Conservation (phyloP, 306 rosid species). For the Oemleria cerasiformis region DNA sequence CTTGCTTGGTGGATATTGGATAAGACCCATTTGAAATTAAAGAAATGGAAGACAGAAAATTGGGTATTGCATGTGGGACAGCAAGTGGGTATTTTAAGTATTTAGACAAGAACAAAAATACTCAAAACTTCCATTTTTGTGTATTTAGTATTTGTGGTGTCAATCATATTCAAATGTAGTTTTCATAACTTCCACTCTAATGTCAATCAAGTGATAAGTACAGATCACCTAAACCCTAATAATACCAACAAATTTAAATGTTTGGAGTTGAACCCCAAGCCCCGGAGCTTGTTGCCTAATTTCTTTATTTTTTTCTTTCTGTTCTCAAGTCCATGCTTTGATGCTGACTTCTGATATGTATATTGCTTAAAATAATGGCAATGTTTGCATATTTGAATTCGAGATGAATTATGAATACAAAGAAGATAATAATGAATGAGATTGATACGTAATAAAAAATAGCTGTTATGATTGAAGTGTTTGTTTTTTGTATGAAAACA, state of each 20-base stretch:
- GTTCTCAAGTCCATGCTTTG: not conserved
- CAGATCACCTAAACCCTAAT: conserved; percentile 9
- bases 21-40: not conserved
- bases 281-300: not conserved
- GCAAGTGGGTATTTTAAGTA: not conserved
- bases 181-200: conserved; percentile 4
- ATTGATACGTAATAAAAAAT: too few relatives aligned
- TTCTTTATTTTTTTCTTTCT: not conserved
- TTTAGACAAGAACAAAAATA: not conserved
- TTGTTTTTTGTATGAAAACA: too few relatives aligned
- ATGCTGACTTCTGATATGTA: not conserved
- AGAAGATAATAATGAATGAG: too few relatives aligned
- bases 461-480: too few relatives aligned
- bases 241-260: conserved; percentile 6
- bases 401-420: too few relatives aligned
- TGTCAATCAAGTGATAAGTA: conserved; percentile 16
- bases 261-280: not conserved
- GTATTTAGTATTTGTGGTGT: not conserved
- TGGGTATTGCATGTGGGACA: too few relatives aligned
- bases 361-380: not conserved
- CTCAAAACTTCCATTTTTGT: not conserved
- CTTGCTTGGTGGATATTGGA: conserved; percentile 12
- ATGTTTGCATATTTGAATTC: not conserved
- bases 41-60: not conserved
- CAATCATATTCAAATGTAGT: not conserved